Base-by-base conservation (phyloP, 129 eudicot species). In the Centaurea solstitialis region DNA sequence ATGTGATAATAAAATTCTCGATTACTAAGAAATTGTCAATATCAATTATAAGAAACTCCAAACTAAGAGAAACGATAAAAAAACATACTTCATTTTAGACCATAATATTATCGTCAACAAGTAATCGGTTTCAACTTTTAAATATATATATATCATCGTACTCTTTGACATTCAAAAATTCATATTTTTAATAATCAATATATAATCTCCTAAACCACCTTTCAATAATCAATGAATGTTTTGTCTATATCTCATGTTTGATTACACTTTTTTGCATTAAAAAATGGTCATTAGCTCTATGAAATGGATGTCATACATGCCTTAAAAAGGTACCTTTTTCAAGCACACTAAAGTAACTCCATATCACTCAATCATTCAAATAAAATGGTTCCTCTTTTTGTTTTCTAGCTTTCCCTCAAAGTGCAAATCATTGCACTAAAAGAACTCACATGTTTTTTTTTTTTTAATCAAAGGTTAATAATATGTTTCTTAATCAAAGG, bases 361-460 rank as follows among this genome's bases (percentile, higher is more conserved):
- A 20, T 20, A 39, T 71, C 24, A 20, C 75, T n/a, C 75, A 18
- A 71, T 71, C 75, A 71, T 71, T 38, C 45, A 38, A 21, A 18
- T 71, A 71, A 20, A 38, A 18, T 71, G 28, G 59, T 39, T 37
- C 10, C 41, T 71, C 75, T 71, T 71, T 71, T 39, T 71, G 75
- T 21, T 43, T 71, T 39, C 12, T 71, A 71, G 33, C 75, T 71
- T n/a, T n/a, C 65, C 75, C 40, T 71, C 13, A 71, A 70, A 21
- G 9, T 39, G 75, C 30, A 71, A 70, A 71, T 71, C 75, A 71
- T 71, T 71, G 24, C 75, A 38, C 5, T 15, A 71, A 71, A 71
- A 71, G 18, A 11, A 70, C 10, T 71, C 75, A 33, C 37, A 33
- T 33, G 30, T 26, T 26, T 0, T 26, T 33, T 33, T 33, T 1